Conservation (phyloP, 2,329 filamentous ascomycete genomes). For the Lojkania enalia region DNA sequence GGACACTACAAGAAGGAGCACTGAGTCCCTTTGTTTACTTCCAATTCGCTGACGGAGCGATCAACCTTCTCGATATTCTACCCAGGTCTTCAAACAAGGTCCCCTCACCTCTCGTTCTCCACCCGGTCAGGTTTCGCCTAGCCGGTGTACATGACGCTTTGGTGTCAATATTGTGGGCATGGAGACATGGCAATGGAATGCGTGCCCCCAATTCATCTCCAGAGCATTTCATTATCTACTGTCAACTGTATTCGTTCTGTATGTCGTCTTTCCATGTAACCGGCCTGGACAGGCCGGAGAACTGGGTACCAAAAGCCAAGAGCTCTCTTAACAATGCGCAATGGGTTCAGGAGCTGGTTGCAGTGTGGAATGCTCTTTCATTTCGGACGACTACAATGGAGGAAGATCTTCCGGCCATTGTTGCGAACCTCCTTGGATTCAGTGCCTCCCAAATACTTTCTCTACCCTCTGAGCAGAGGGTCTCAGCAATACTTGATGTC, state of each 20-base stretch:
- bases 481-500: slow-evolving; percentile 1
- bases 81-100: too few species aligned
- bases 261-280: not conserved
- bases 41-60: slow-evolving; percentile 17
- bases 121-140: too few species aligned
- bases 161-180: not conserved
- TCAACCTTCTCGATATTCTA: slow-evolving; percentile 6
- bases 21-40: slow-evolving; percentile 10
- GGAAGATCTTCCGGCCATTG: slow-evolving; percentile 16
- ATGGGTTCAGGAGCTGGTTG: slow-evolving; percentile 9
- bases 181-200: not conserved
- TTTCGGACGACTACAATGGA: slow-evolving; percentile 16
- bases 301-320: not conserved
- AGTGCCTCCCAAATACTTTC: slow-evolving; percentile 8
- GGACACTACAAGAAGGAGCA: slow-evolving; percentile 20
- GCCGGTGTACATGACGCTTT: not conserved
- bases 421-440: slow-evolving; percentile 17
- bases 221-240: not conserved
- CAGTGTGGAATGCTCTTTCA: slow-evolving; percentile 16
- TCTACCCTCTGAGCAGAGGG: not conserved
- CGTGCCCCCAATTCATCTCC: not conserved
- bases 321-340: not conserved
- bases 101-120: too few species aligned
- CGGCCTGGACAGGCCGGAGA: too few species aligned
- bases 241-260: not conserved